A percentile compares a stretch with the other conserved stretches of the same genome.
Evolutionary conservation across 2,329 filamentous ascomycete species (phyloP).

Genomic region (Neofusicoccum parvum): DNA sequence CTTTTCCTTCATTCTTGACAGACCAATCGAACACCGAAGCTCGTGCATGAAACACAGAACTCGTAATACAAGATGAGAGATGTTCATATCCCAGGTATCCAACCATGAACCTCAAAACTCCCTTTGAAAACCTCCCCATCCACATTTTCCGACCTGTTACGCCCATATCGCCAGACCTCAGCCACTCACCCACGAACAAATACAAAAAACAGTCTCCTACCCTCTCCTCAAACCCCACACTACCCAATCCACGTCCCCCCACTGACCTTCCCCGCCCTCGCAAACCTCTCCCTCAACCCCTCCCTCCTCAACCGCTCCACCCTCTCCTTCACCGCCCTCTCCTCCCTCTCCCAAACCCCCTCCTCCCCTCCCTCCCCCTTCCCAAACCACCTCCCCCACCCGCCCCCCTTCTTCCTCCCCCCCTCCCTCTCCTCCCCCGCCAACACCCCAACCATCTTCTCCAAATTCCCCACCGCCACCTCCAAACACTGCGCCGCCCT

Average conservation of each 20-base stretch:
- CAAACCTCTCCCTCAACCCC: conserved; percentile 8
- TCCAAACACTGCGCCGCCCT: conserved; percentile 77
- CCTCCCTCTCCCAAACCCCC: background rate
- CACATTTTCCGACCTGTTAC: background rate
- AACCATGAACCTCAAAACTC: no score
- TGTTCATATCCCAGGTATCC: no score
- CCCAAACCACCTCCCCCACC: background rate
- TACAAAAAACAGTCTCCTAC: no score
- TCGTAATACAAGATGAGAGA: no score
- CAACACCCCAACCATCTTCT: conserved; percentile 72
- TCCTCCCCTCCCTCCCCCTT: background rate
- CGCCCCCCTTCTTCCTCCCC: background rate
- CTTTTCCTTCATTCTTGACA: no score
- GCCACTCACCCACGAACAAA: background rate
- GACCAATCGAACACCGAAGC: no score
- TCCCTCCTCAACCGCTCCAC: background rate
- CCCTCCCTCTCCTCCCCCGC: conserved; percentile 48
- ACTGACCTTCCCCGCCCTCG: background rate
- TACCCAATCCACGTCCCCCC: conserved; percentile 9
- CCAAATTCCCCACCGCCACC: conserved; percentile 80
- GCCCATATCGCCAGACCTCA: background rate
- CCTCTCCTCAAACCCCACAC: no score
- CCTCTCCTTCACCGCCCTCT: background rate
- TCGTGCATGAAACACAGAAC: no score
- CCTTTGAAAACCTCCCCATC: no score